Evolutionary conservation across 257 asterid species (phyloP).

Genomic region (Solanum gracilifrons): DNA sequence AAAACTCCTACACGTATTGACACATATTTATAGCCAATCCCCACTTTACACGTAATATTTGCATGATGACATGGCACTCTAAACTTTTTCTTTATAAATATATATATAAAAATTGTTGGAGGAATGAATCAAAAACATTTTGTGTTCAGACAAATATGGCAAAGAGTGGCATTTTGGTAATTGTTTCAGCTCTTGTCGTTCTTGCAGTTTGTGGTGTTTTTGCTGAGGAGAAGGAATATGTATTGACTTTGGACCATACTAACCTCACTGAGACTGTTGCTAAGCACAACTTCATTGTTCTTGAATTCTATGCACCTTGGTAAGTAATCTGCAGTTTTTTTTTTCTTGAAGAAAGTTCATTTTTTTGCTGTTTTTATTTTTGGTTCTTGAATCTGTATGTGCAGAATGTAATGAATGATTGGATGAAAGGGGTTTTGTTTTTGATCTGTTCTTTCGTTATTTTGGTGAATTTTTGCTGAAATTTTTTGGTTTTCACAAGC

Average conservation of each 20-base stretch:
- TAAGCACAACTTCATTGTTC: constrained; percentile 52
- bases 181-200: constrained; percentile 3
- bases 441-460: not conserved
- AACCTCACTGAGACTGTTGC: constrained; percentile 43
- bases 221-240: constrained; percentile 41
- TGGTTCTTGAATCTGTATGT: not conserved
- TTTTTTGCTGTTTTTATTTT: not conserved
- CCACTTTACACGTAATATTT: not conserved
- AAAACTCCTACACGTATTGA: not conserved
- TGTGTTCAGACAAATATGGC: not conserved
- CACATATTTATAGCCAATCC: not conserved
- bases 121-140: not conserved
- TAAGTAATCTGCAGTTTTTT: not conserved
- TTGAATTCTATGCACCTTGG: constrained; percentile 80
- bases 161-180: constrained; percentile 8
- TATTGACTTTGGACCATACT: constrained; percentile 58
- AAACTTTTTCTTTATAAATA: not conserved
- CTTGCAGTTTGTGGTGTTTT: constrained; percentile 11
- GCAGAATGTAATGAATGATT: not conserved
- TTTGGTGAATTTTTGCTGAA: not conserved
- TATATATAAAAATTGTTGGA: not conserved
- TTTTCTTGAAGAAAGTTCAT: not conserved
- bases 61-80: not conserved
- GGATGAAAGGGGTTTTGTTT: not conserved
- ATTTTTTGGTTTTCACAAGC: not conserved